phyloP scores from a whole-genome alignment of 2,329 filamentous ascomycete species.

The Pseudogymnoascus sp. region DNA sequence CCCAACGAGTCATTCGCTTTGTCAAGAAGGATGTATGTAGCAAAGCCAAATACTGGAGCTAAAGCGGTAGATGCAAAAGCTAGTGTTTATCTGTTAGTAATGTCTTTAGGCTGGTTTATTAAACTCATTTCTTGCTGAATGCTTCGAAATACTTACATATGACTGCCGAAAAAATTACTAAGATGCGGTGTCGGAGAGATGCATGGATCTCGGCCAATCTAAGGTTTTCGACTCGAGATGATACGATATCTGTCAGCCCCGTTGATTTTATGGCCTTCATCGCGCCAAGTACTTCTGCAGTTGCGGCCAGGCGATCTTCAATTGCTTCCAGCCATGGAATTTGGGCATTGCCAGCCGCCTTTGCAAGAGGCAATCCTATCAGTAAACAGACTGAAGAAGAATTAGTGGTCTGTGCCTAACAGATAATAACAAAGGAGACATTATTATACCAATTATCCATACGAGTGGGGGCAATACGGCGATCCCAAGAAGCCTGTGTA shows the following conservation, averaged over 20 bases:
- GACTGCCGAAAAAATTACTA: background rate
- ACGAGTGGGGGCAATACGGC: background rate
- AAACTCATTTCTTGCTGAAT: background rate
- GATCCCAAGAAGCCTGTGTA: background rate
- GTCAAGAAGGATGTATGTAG: background rate
- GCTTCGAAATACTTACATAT: background rate
- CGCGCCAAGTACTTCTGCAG: constrained; percentile 4
- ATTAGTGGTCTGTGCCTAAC: background rate
- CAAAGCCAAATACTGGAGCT: background rate
- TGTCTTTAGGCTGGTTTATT: background rate
- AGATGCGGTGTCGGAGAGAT: background rate
- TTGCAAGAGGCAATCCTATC: background rate
- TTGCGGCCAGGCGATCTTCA: constrained; percentile 9
- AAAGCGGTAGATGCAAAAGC: background rate
- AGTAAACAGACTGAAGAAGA: background rate
- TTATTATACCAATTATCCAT: background rate
- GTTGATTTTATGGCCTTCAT: constrained; percentile 11
- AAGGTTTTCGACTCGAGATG: background rate
- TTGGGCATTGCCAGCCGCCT: background rate
- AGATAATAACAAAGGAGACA: background rate
- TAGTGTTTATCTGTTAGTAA: background rate
- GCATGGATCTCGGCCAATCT: background rate
- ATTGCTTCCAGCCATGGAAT: constrained; percentile 11
- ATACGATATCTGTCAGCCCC: constrained; percentile 8
- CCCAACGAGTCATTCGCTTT: background rate